These are phyloP conservation scores for Trichoderma asperelloides DNA, from an alignment of 495 filamentous ascomycete genomes.

Conservation along the genomic window DNA sequence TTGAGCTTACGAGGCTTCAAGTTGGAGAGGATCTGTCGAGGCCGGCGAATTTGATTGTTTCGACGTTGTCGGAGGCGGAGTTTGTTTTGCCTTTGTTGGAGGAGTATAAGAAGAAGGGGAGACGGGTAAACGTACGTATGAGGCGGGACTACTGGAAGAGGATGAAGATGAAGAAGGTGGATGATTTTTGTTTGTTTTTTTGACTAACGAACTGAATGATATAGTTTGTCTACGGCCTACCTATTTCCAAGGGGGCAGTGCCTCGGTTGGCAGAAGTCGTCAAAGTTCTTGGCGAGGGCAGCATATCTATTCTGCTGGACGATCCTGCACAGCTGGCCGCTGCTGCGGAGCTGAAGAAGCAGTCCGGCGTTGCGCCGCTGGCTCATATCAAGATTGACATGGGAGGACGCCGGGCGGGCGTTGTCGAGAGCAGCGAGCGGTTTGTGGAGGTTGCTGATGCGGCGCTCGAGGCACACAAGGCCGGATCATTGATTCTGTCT, in stretches of 20 bases:
- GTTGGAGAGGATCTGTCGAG: conserved; percentile 44
- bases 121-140: conserved; percentile 47
- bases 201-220: not conserved
- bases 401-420: conserved; percentile 67
- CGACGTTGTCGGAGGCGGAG: conserved; percentile 70
- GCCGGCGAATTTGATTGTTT: conserved; percentile 62
- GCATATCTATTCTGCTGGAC: conserved; percentile 64
- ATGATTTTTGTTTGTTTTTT: conserved; percentile 35
- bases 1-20: conserved; percentile 65
- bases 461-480: conserved; percentile 27
- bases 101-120: conserved; percentile 42
- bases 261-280: conserved; percentile 47
- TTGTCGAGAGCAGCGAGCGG: conserved; percentile 43
- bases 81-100: conserved; percentile 52
- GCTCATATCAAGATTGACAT: conserved; percentile 75
- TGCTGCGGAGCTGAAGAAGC: conserved; percentile 29
- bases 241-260: conserved; percentile 54
- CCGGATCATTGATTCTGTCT: conserved; percentile 36
- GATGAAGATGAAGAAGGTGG: too few relatives aligned
- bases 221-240: conserved; percentile 51
- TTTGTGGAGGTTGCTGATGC: conserved; percentile 31
- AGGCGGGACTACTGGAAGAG: too few relatives aligned
- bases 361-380: conserved; percentile 34
- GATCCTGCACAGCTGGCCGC: conserved; percentile 51
- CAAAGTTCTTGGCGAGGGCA: conserved; percentile 37